Evolutionary conservation across 768 basidiomycete genomes (phyloP).

Genomic region (Solioccasus polychromus): DNA sequence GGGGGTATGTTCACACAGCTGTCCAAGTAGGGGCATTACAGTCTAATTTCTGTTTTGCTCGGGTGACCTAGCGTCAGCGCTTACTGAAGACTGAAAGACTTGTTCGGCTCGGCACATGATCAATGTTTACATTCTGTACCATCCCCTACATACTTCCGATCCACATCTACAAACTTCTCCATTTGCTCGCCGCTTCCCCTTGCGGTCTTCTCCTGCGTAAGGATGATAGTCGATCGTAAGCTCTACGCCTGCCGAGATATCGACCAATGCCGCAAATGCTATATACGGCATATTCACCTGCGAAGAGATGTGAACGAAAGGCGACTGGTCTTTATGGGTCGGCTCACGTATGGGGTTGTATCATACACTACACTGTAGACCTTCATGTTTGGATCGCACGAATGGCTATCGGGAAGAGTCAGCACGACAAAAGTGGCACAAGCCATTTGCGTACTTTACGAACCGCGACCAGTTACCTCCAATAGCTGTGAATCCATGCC

Average conservation of each 20-base stretch:
- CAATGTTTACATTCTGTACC: constrained; percentile 25
- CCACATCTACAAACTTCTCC: constrained; percentile 38
- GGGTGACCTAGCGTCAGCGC: too few relatives aligned
- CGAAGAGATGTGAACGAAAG: background rate
- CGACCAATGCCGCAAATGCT: constrained; percentile 49
- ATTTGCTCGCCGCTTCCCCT: constrained; percentile 26
- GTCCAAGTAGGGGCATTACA: constrained; percentile 1
- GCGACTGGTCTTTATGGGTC: background rate
- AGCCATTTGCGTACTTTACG: constrained; percentile 51
- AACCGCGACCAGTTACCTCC: constrained; percentile 78
- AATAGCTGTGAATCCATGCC: constrained; percentile 4
- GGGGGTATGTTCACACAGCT: constrained; percentile 17
- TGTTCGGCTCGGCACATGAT: too few relatives aligned
- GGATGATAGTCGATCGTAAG: constrained; percentile 69
- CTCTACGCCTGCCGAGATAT: constrained; percentile 52
- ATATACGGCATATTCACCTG: constrained; percentile 63
- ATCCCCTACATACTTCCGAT: constrained; percentile 35
- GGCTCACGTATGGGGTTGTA: constrained; percentile 49
- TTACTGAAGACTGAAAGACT: too few relatives aligned
- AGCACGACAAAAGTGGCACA: background rate
- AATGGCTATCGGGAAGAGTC: constrained; percentile 49
- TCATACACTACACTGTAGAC: constrained; percentile 64
- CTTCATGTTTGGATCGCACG: constrained; percentile 57
- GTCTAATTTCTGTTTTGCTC: too few relatives aligned
- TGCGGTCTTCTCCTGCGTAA: constrained; percentile 24